Evolutionary conservation across 2,329 filamentous ascomycete species (phyloP), one percentile per base, ranked within the genome.

Genomic region (Lachnellula subtilissima): DNA sequence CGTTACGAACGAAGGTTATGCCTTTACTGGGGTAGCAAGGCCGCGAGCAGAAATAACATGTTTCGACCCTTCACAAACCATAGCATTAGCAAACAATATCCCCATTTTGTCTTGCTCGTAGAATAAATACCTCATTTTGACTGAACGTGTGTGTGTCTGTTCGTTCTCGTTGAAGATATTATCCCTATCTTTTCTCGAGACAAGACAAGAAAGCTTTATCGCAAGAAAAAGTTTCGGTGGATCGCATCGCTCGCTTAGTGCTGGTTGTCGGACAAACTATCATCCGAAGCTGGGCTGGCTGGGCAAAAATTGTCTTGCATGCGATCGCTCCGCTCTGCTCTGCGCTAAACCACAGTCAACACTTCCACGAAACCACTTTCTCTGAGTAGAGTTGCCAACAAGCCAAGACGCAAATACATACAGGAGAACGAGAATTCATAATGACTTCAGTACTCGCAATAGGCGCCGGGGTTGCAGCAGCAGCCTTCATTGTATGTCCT

Each of bases 1-100:
- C 69, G 49, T 70, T 69, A 36, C 68, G 66, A 17, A 70, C 65
- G 50, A 71, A 71, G 35, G 73, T 76, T 56, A 83, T 82, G 59
- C 80, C 79, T 71, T 83, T 84, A 71, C 75, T 77, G 46, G 84
- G 84, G 71, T 87, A 87, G 69, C 80, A 79, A 49, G 86, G 86
- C 67, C 81, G 79, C 61, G 83, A 86, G 73, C 86, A 89, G 73
- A 88, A 87, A 70, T 87, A 85, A 72, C 85, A 88, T 55, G 81
- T 85, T 72, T 86, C 83, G 68, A 81, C 77, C 69, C 77, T 78
- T 61, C 11, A 45, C 4, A 36, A 17, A 32, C 6, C 8, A 7
- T 11, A 9, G 0, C 17, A 52, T 47, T 37, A 47, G 40, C 50
- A 43, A 28, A 25, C 23, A 14, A 17, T 47, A 14, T 28, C 4